Percentiles rank a stretch among this genome's conserved stretches.
Evolutionary conservation across 192 early-diverging fungal species (phyloP).

Genomic region (Coemansia javaensis): DNA sequence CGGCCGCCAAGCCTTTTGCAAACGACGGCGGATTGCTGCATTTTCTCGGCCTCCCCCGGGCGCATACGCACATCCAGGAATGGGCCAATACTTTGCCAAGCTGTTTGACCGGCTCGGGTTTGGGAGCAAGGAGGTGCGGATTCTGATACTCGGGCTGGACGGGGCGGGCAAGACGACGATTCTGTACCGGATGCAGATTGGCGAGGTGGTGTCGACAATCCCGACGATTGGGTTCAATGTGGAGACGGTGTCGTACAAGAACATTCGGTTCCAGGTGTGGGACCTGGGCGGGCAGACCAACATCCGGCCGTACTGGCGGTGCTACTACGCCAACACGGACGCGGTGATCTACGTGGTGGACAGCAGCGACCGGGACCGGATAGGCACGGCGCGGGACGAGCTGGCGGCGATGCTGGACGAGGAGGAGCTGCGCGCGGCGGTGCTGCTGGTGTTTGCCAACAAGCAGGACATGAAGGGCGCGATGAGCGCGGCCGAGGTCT

Average conservation of each 20-base stretch:
- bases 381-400: constrained; percentile 84
- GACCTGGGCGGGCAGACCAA: constrained; percentile 89
- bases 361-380: constrained; percentile 83
- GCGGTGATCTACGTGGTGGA: constrained; percentile 98
- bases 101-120: constrained; percentile 59
- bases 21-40: too few relatives aligned
- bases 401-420: constrained; percentile 91
- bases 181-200: constrained; percentile 91
- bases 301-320: constrained; percentile 95
- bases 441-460: constrained; percentile 93
- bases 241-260: constrained; percentile 93
- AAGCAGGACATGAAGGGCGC: constrained; percentile 98
- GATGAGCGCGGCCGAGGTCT: constrained; percentile 83
- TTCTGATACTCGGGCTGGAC: constrained; percentile 93
- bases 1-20: too few relatives aligned
- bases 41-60: too few relatives aligned
- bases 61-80: too few relatives aligned
- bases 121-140: constrained; percentile 94
- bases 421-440: constrained; percentile 85
- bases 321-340: constrained; percentile 99
- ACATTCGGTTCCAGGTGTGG: constrained; percentile 99
- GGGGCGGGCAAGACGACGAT: constrained; percentile 98
- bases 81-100: constrained; percentile 33
- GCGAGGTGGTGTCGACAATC: constrained; percentile 95
- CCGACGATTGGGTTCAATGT: constrained; percentile 89